Evolutionary conservation across 306 rosid genomes (phyloP).

Genomic region (Dicorynia guianensis): DNA sequence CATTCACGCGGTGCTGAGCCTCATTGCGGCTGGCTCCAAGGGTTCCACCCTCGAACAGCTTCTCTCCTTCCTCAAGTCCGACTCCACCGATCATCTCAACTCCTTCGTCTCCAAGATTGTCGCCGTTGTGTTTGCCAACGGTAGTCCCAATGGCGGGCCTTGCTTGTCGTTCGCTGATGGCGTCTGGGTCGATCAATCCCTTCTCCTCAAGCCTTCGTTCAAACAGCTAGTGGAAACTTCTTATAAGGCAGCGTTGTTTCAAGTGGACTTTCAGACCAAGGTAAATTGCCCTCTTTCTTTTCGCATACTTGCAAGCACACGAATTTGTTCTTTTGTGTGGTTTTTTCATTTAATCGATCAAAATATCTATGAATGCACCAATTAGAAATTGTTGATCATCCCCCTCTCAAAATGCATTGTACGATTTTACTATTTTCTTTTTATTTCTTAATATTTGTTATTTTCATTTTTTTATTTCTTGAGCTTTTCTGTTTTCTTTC

Average conservation of each 20-base stretch:
- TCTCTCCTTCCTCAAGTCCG: conserved; percentile 75
- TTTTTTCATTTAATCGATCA: background rate
- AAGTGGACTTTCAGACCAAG: conserved; percentile 70
- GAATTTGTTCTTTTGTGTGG: no score
- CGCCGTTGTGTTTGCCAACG: conserved; percentile 66
- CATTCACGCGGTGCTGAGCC: conserved; percentile 70
- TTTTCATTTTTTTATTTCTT: no score
- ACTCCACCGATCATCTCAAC: conserved; percentile 66
- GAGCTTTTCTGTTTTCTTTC: no score
- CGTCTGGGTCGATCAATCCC: conserved; percentile 68
- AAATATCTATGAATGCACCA: background rate
- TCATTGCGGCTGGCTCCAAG: conserved; percentile 70
- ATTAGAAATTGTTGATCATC: no score
- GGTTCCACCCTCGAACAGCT: conserved; percentile 74
- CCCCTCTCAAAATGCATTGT: no score
- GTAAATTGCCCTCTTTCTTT: conserved; percentile 39
- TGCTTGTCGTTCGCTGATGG: conserved; percentile 66
- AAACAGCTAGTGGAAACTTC: conserved; percentile 56
- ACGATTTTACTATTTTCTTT: no score
- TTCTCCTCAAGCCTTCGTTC: conserved; percentile 70
- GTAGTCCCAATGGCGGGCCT: conserved; percentile 72
- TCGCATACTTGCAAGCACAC: no score
- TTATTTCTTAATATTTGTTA: no score
- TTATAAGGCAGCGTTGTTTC: conserved; percentile 62
- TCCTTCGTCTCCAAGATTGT: conserved; percentile 67